A percentile compares a stretch with the other conserved stretches of the same genome.
These are phyloP conservation scores for Akanthomyces lecanii DNA, from an alignment of 2,329 filamentous ascomycete species.

Conservation along the genomic window DNA sequence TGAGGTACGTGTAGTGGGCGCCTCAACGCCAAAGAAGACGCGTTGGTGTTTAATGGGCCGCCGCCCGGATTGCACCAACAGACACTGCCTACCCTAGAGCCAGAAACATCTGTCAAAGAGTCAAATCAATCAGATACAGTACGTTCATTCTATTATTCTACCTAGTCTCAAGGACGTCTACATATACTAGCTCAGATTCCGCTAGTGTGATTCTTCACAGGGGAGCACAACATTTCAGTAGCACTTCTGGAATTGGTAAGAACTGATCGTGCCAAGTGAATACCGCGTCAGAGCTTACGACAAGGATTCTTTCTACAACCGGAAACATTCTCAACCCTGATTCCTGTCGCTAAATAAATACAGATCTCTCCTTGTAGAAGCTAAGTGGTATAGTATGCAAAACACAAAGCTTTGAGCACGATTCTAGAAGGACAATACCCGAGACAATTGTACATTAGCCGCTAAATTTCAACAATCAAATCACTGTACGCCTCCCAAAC, in stretches of 20 bases:
- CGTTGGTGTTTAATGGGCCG: neutral
- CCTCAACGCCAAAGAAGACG: neutral
- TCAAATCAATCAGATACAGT: neutral
- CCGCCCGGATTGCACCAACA: neutral
- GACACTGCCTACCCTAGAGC: neutral
- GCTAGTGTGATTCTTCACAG: too few species aligned
- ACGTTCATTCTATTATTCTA: neutral
- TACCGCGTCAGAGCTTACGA: too few species aligned
- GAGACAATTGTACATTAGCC: constrained; percentile 10
- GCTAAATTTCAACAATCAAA: constrained; percentile 10
- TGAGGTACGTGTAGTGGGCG: neutral
- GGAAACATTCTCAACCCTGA: neutral
- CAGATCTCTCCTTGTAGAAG: neutral
- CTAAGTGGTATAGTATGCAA: constrained; percentile 16
- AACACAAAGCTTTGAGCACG: constrained; percentile 12
- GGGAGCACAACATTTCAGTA: too few species aligned
- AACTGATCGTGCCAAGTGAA: too few species aligned
- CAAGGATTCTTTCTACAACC: neutral
- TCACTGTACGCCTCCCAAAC: constrained; percentile 14
- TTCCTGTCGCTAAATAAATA: neutral
- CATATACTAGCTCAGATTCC: too few species aligned
- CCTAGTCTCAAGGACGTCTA: too few species aligned
- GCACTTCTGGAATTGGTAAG: too few species aligned
- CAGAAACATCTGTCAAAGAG: neutral
- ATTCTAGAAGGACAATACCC: constrained; percentile 7